Conservation (phyloP, 495 filamentous ascomycete species). For the Hypomontagnella monticulosa region DNA sequence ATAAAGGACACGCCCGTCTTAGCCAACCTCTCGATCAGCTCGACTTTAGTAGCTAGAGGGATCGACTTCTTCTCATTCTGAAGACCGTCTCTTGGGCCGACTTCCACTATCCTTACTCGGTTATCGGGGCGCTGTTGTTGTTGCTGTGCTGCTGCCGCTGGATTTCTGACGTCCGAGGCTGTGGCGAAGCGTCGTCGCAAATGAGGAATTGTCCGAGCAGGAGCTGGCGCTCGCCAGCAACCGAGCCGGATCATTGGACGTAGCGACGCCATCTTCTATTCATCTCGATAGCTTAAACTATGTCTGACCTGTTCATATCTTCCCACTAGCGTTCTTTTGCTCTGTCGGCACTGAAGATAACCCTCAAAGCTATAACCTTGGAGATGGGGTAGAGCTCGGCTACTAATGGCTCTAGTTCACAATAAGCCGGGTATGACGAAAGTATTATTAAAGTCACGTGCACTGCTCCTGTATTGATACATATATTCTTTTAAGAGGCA, state of each 20-base stretch:
- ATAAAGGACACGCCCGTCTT: constrained; percentile 86
- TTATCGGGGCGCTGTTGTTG: constrained; percentile 53
- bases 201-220: constrained; percentile 12
- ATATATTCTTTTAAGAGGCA: neutral
- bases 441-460: constrained; percentile 15
- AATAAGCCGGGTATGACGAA: constrained; percentile 19
- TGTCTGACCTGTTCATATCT: constrained; percentile 1
- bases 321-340: constrained; percentile 2
- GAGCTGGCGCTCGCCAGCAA: constrained; percentile 26
- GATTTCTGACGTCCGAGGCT: constrained; percentile 44
- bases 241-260: constrained; percentile 40
- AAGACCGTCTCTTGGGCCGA: constrained; percentile 91
- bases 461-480: neutral
- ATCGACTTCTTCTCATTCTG: constrained; percentile 94
- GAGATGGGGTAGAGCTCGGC: constrained; percentile 25
- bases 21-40: constrained; percentile 82
- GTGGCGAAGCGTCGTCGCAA: constrained; percentile 51
- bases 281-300: constrained; percentile 32
- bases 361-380: neutral
- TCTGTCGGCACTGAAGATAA: neutral
- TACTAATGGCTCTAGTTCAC: constrained; percentile 21
- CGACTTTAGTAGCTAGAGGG: constrained; percentile 82
- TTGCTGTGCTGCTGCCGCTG: constrained; percentile 22
- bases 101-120: constrained; percentile 81
- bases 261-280: constrained; percentile 43